Base-by-base conservation (phyloP, 192 early-diverging fungal species). In the Pecoramyces ruminantium region DNA sequence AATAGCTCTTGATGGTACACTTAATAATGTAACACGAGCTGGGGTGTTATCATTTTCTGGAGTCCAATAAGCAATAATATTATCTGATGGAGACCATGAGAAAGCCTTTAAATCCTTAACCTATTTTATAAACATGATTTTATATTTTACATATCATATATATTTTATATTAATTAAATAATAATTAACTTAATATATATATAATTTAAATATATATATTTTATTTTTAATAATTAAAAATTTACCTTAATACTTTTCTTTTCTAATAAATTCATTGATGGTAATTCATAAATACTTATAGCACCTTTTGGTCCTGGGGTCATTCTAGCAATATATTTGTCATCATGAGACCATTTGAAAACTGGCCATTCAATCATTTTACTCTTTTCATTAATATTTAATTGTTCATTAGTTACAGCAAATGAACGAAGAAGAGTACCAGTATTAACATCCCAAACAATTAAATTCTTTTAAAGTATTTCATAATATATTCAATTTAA, bases 341-440 rank as follows among this genome's bases (percentile, higher is more conserved):
- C 96, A 86, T 93, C 93, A 42, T 92, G 90, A 78, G 96, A 95
- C 96, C 96, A 99, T 87, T 96, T 97, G 90, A 99, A 98, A 79
- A 96, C 88, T 34, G 96, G 96, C 95, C 96, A 97, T 30, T 89
- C 90, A 77, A 93, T 87, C 84, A 88, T 88, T 38, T 84, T 51
- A 27, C 82, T 84, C 13, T 80, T n/a, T 29, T 83, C 82, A 30
- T n/a, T 51, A 6, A 78, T 83, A 11, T 67, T 29, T 30, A 58
- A 29, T 25, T 82, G 58, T 27, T 39, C 28, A n/a, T 34, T 42
- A 13, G 82, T 78, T 15, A 92, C 82, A 40, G 93, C 86, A 90
- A 99, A 99, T 30, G 96, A 92, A 79, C 98, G 94, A 78, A 99
- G 87, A 67, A 95, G 84, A n/a, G 86, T 84, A 78, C 96, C 96